Base-by-base conservation (phyloP, 2,329 filamentous ascomycete genomes). In the Geosmithia flava region DNA sequence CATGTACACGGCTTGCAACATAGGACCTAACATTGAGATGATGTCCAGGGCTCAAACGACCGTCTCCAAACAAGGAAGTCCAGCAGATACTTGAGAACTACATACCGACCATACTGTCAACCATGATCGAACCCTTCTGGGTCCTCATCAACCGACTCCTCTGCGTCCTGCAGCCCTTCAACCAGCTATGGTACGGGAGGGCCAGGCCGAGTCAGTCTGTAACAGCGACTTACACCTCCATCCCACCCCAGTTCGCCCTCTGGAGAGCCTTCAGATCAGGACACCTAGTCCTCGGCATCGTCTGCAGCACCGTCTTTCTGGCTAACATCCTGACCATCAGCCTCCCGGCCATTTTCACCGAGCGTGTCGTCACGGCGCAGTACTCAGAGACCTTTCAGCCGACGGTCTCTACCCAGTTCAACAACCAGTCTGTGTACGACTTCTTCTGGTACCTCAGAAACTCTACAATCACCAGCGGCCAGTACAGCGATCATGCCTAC, bases 61-160 rank as follows among this genome's bases (percentile, higher is more conserved):
- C 66, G 1, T 58, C 56, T 0, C 29, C 53, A 0, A 66, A 56
- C 7, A 62, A 64, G 1, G 61, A 64, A 5, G 57, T 71, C 0
- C 48, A 63, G 0, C 64, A 69, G 3, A 39, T 72, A 0, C 30
- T 72, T 0, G 63, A 68, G 7, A 71, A 67, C 7, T 80, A 79
- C 45, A 58, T 80, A 0, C 78, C 78, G 0, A 80, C 75, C 0
- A 62, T 68, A 0, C 61, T 81, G 3, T 72, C 76, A 0, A 81
- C 78, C 0, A 47, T 80, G 0, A 62, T 80, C 0, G 78, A 83
- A 37, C 77, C 78, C 0, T 65, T 75, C 1, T 79, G 78, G 71
- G 59, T 78, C 0, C 54, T 80, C 0, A 49, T 83, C 0, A 81
- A 78, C 42, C 65, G 78, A 0, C 48, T 74, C 0, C 53, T 79